Base-by-base conservation (phyloP, 179 eudicot genomes). In the Beta lomatogona region DNA sequence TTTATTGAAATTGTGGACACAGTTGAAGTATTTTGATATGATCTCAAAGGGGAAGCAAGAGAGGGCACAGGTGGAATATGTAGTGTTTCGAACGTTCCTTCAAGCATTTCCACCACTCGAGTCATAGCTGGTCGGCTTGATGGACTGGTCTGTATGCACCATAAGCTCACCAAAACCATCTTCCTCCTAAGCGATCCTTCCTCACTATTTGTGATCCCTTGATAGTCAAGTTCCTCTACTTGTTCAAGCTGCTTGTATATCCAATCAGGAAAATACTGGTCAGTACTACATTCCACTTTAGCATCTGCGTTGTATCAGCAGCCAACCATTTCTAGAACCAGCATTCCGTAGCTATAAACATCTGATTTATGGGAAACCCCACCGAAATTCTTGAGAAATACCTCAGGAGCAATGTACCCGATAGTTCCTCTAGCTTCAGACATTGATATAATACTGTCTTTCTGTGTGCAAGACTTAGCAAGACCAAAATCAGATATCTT, bases 331-430 rank as follows among this genome's bases (percentile, higher is more conserved):
- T 83, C 86, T 55, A 86, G 75, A 68, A 86, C 80, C 68, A 86
- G 13, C 84, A 83, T 86, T 48, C 86, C 85, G 31, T 78, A 83
- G 83, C 86, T 84, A 50, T 81, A 86, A 9, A 86, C 81, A 71
- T 83, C 86, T 16, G 88, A 83, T 14, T 86, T 86, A 16, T 86
- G 57, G 2, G 86, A 86, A 11, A 84, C 86, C 2, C 80, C 75
- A 0, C 84, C 84, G 65, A 80, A 80, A 25, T 65, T 53, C 58
- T 67, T 82, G 53, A 52, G 72, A 19, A 79, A 85, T 31, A 81
- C 80, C 73, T 88, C 88, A 4, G 90, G 90, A 73, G 86, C 90
- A 57, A 88, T 84, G 76, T 77, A 88, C 21, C 90, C 89, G 5
- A 64, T 60, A 9, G 81, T 84, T 59, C 88, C 88, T 64, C 86